Conservation (phyloP, 2,329 filamentous ascomycete species). For the Knufia petricola region DNA sequence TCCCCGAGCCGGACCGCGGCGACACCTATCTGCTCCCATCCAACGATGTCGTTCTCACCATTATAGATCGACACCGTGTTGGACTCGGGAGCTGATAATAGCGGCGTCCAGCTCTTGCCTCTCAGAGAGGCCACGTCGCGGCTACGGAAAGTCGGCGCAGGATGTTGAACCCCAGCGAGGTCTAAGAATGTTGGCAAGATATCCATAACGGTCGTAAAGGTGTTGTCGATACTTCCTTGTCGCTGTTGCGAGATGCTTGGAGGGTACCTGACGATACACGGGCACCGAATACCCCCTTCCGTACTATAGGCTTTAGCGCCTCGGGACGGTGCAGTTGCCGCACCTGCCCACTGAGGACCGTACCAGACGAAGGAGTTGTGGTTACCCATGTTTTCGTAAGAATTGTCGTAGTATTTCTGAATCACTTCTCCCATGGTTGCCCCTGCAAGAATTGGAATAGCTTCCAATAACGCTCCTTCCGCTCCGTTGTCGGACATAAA, state of each 20-base stretch:
- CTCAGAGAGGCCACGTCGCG: no score
- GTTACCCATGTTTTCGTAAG: conserved; percentile 38
- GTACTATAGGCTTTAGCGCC: conserved; percentile 28
- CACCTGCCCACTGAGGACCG: conserved; percentile 41
- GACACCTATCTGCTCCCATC: conserved; percentile 48
- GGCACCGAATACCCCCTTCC: conserved; percentile 30
- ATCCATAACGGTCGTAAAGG: conserved; percentile 44
- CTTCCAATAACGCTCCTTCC: conserved; percentile 39
- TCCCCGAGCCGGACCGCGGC: conserved; percentile 46
- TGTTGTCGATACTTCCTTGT: conserved; percentile 22
- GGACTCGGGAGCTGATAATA: no score
- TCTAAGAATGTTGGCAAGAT: conserved; percentile 38
- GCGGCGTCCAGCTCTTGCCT: no score
- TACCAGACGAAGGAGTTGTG: conserved; percentile 42
- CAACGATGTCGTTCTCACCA: conserved; percentile 18
- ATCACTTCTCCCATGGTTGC: conserved; percentile 31
- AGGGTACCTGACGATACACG: conserved; percentile 29
- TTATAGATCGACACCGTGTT: no score
- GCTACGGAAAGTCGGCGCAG: conserved; percentile 38
- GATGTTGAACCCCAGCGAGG: conserved; percentile 39
- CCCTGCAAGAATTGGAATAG: conserved; percentile 34
- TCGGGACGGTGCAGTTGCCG: conserved; percentile 36
- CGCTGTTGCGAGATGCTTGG: conserved; percentile 11
- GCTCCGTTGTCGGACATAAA: conserved; percentile 45
- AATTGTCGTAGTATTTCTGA: conserved; percentile 39